phyloP scores from a whole-genome alignment of 2,329 filamentous ascomycete species.

The Pseudogymnoascus sp. region DNA sequence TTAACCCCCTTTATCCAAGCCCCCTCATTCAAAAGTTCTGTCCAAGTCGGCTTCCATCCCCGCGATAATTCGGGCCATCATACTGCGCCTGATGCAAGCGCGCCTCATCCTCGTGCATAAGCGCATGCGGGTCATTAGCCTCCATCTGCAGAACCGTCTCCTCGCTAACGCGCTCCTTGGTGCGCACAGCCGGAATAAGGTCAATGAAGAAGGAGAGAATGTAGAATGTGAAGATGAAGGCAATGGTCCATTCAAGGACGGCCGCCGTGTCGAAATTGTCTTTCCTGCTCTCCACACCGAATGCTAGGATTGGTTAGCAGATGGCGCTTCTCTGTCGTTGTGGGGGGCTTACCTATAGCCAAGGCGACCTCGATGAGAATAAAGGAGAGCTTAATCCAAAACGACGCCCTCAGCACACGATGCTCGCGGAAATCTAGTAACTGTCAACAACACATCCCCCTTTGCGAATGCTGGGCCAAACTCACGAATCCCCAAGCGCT shows the following conservation, averaged over 20 bases:
- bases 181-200: constrained; percentile 61
- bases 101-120: background rate
- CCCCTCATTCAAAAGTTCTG: background rate
- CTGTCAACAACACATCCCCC: background rate
- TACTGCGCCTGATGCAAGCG: background rate
- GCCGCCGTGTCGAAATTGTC: background rate
- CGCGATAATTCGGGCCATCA: background rate
- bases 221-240: constrained; percentile 84
- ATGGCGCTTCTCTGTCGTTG: background rate
- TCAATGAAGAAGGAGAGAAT: constrained; percentile 82
- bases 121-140: constrained; percentile 20
- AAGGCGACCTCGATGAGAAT: constrained; percentile 73
- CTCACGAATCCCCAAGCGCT: constrained; percentile 69
- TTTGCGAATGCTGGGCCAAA: constrained; percentile 17
- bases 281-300: background rate
- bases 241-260: constrained; percentile 63
- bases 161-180: constrained; percentile 13
- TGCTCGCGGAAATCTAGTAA: constrained; percentile 66
- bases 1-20: background rate
- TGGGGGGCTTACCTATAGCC: constrained; percentile 42
- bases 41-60: constrained; percentile 8
- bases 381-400: constrained; percentile 83
- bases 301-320: background rate
- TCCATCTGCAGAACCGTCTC: constrained; percentile 27
- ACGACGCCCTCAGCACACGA: constrained; percentile 66